Evolutionary conservation across 768 basidiomycete genomes (phyloP).

Genomic region (Phaeotremella fagi): DNA sequence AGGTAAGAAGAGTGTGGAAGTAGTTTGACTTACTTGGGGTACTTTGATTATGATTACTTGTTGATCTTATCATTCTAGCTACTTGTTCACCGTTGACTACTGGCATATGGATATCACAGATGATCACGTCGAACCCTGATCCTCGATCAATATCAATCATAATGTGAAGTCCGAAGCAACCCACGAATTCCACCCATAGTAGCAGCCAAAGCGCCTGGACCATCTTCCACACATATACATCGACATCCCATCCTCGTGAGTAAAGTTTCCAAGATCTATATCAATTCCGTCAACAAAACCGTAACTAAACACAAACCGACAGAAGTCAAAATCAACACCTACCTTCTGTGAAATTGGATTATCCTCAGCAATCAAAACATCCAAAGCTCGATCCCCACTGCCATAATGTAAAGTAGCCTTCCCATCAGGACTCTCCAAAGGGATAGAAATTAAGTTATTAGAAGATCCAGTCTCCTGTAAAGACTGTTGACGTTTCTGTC

Average conservation of each 20-base stretch:
- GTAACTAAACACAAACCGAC: not conserved
- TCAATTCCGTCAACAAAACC: constrained; percentile 6
- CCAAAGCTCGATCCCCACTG: constrained; percentile 72
- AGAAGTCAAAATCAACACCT: constrained; percentile 3
- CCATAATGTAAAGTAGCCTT: constrained; percentile 17
- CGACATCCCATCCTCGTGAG: constrained; percentile 91
- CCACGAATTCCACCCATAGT: constrained; percentile 96
- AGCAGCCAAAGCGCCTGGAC: constrained; percentile 92
- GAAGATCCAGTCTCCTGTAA: constrained; percentile 7
- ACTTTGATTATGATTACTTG: constrained; percentile 86
- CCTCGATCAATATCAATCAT: constrained; percentile 1
- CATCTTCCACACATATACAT: constrained; percentile 90
- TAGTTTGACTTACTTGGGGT: constrained; percentile 60
- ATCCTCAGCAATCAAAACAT: constrained; percentile 90
- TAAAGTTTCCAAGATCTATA: constrained; percentile 85
- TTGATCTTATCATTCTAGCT: constrained; percentile 93
- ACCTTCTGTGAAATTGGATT: constrained; percentile 92
- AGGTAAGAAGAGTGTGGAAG: not conserved
- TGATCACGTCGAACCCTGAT: constrained; percentile 87
- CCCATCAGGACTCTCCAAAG: constrained; percentile 23
- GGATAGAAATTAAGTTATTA: constrained; percentile 1
- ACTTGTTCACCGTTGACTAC: constrained; percentile 95
- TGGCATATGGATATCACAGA: constrained; percentile 95
- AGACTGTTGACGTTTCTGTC: constrained; percentile 26
- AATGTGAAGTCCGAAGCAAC: constrained; percentile 44